These are phyloP conservation scores for Tulasnella sp. DNA, from an alignment of 768 basidiomycete species.

Conservation along the genomic window DNA sequence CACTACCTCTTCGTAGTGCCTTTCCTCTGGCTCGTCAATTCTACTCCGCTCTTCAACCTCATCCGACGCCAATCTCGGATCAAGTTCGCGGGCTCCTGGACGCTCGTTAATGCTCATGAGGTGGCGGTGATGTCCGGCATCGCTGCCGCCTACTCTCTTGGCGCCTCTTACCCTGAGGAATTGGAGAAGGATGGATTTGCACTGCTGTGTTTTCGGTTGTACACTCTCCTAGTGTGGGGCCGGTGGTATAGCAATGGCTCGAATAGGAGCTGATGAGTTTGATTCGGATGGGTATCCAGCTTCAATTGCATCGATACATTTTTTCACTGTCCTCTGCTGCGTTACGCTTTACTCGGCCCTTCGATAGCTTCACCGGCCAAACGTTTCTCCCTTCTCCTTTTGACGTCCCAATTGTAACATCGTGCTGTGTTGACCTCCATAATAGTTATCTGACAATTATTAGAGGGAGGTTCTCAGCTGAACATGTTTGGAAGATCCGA, in stretches of 20 bases:
- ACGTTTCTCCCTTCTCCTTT: constrained; percentile 53
- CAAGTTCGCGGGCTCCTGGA: constrained; percentile 35
- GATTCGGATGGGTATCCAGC: background rate
- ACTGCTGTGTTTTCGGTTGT: background rate
- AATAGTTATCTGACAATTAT: constrained; percentile 44
- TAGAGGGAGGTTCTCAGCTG: background rate
- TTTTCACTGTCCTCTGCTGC: background rate
- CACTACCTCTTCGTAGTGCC: constrained; percentile 35
- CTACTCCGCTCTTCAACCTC: background rate
- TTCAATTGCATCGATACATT: background rate
- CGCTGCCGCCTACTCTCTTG: constrained; percentile 35
- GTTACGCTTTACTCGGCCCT: background rate
- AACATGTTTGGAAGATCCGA: background rate
- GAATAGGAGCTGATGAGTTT: background rate
- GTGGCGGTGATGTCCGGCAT: constrained; percentile 37
- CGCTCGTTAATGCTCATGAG: constrained; percentile 33
- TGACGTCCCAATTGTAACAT: constrained; percentile 95
- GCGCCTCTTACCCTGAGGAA: constrained; percentile 34
- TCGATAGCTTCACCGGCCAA: background rate
- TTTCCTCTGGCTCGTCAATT: constrained; percentile 2
- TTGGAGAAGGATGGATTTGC: constrained; percentile 26
- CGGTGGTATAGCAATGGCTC: constrained; percentile 14
- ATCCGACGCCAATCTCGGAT: constrained; percentile 17
- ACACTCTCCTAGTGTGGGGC: background rate
- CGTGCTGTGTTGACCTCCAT: constrained; percentile 96